Percentiles rank a stretch among this genome's conserved stretches.
These are phyloP conservation scores for Solanum dulcamara DNA, from an alignment of 257 asterid species.

Conservation along the genomic window DNA sequence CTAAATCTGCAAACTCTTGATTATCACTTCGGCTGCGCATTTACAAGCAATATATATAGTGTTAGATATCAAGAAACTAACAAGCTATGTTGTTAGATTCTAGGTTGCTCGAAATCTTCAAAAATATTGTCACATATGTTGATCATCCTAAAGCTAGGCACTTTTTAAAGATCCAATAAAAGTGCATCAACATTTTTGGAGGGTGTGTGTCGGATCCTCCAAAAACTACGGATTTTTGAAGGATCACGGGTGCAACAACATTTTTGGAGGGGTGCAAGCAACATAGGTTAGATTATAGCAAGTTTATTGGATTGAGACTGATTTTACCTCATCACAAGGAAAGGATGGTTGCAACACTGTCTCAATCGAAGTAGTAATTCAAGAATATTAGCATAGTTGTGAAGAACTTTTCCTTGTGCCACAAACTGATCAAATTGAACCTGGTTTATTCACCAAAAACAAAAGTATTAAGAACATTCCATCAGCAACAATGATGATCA, in stretches of 20 bases:
- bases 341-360: conserved; percentile 91
- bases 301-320: background rate
- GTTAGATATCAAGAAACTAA: background rate
- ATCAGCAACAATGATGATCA: background rate
- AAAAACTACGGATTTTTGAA: background rate
- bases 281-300: background rate
- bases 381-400: conserved; percentile 75
- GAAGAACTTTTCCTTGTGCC: conserved; percentile 87
- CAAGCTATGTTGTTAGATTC: background rate
- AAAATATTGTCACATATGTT: background rate
- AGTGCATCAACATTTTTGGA: background rate
- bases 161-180: background rate
- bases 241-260: background rate
- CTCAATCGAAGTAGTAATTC: conserved; percentile 75
- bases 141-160: background rate
- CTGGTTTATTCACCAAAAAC: conserved; percentile 26
- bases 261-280: background rate
- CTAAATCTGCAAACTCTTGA: conserved; percentile 52
- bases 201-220: background rate
- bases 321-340: conserved; percentile 73
- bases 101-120: background rate
- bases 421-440: conserved; percentile 74
- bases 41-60: background rate
- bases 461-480: background rate
- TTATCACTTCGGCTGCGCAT: conserved; percentile 53